Evolutionary conservation across 352 stramenopile genomes (phyloP), one percentile per base, ranked within the genome.

Genomic region (Pseudoperonospora humuli): DNA sequence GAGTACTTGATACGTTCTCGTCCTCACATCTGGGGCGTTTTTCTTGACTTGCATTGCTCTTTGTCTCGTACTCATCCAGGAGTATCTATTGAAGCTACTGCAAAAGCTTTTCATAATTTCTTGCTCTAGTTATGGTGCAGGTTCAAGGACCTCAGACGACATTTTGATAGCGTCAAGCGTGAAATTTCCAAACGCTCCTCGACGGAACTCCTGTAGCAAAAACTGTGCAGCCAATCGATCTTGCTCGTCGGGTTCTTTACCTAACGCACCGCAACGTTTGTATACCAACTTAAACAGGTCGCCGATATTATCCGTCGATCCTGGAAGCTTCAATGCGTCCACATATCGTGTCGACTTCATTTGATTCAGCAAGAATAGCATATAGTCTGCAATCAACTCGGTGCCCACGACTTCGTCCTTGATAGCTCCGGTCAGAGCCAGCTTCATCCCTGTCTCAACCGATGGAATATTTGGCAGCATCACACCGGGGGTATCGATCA

Each of bases 351-450:
- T 88, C 7, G 78, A 88, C 11, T 74, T 61, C 47, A 80, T 69
- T 34, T 85, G 70, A 44, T 95, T 95, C 14, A 95, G 64, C 43
- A 71, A 60, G 58, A 87, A 95, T 18, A 95, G 67, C 73, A 95
- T 86, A 45, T 91, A 93, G 52, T 95, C 84, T 9, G 84, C 84
- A 34, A 95, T 88, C 44, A 92, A 59, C 34, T 92, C 82, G 13
- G 72, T 84, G 33, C 82, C 84, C 9, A 95, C 74, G 20, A 93
- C 64, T 11, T 87, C 72, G 54, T 95, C 84, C 47, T 92, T 91
- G 54, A 95, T 90, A 6, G 82, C 82, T 21, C 82, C 81, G 1
- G 81, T 92, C 17, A 95, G 62, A 17, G 84, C 84, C 29, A 95
- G 52, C 13, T 77, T 87, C 62, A 94, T 73, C 8, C 84, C 84